Evolutionary conservation across 192 early-diverging fungal species (phyloP).

Genomic region (Linnemannia hyalina): DNA sequence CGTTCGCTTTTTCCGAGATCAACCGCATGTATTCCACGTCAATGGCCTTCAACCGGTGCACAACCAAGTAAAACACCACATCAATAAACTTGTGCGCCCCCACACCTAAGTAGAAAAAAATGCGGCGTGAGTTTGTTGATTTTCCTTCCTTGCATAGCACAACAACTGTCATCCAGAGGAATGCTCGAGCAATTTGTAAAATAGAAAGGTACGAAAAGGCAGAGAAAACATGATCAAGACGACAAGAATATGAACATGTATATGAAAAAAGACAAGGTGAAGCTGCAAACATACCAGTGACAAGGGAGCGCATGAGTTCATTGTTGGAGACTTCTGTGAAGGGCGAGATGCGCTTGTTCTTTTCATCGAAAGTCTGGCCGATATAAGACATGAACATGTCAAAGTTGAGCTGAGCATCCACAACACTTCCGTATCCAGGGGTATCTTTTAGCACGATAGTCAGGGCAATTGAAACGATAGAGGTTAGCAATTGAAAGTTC

Average conservation of each 20-base stretch:
- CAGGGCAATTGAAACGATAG: neutral
- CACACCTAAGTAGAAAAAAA: slow-evolving; percentile 30
- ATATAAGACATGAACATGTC: slow-evolving; percentile 46
- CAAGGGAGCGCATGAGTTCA: slow-evolving; percentile 51
- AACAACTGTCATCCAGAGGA: neutral
- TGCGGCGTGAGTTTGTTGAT: neutral
- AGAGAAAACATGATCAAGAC: neutral
- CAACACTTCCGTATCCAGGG: slow-evolving; percentile 52
- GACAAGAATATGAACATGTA: neutral
- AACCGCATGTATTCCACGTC: slow-evolving; percentile 79
- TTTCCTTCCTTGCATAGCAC: neutral
- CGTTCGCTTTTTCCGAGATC: slow-evolving; percentile 66
- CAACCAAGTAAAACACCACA: slow-evolving; percentile 62
- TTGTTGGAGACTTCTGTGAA: slow-evolving; percentile 52
- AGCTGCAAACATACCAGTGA: slow-evolving; percentile 28
- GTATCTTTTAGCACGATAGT: slow-evolving; percentile 30
- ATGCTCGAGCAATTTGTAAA: no score
- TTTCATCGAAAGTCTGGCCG: slow-evolving; percentile 50
- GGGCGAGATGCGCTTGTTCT: slow-evolving; percentile 53
- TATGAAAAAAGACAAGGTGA: neutral
- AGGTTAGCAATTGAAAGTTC: no score
- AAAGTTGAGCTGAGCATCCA: slow-evolving; percentile 51
- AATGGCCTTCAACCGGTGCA: slow-evolving; percentile 74
- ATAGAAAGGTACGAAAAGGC: neutral
- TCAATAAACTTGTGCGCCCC: slow-evolving; percentile 63